Percentiles rank a stretch among this genome's conserved stretches.
phyloP scores from a whole-genome alignment of 2,329 filamentous ascomycete genomes.

The Acrocalymma vagum region DNA sequence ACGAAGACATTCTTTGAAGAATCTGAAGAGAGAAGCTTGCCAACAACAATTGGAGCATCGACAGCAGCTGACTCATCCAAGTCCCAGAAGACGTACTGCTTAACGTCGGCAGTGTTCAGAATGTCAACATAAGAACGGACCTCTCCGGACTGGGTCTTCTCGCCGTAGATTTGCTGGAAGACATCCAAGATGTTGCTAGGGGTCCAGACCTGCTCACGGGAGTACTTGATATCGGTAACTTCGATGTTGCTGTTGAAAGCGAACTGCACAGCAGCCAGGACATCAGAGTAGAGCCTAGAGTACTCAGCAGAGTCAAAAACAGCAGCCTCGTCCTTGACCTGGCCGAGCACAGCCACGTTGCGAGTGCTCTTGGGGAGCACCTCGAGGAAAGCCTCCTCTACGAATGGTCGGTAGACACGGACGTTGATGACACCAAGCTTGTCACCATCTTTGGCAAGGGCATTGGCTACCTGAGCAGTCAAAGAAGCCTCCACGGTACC shows the following conservation, averaged over 20 bases:
- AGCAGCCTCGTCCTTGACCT: constrained; percentile 77
- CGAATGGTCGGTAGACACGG: constrained; percentile 91
- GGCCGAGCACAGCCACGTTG: constrained; percentile 85
- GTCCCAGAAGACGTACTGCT: constrained; percentile 96
- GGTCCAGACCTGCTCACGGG: constrained; percentile 73
- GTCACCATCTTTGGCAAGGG: constrained; percentile 75
- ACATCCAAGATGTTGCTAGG: constrained; percentile 60
- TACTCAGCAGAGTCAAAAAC: constrained; percentile 79
- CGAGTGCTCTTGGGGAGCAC: constrained; percentile 78
- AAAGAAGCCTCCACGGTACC: constrained; percentile 91
- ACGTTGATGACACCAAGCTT: constrained; percentile 91
- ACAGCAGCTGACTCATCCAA: constrained; percentile 76
- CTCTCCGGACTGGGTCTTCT: constrained; percentile 49
- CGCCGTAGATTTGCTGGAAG: constrained; percentile 55
- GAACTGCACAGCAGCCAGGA: constrained; percentile 85
- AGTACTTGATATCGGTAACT: constrained; percentile 89
- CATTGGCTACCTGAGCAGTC: constrained; percentile 79
- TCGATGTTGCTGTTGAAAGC: constrained; percentile 63
- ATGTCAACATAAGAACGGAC: constrained; percentile 60
- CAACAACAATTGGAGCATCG: constrained; percentile 69
- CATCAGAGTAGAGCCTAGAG: constrained; percentile 91
- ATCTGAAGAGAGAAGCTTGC: constrained; percentile 67
- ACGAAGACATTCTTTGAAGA: constrained; percentile 69
- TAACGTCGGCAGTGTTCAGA: constrained; percentile 63
- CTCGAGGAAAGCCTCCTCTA: constrained; percentile 91